Conservation (phyloP, 805 yeast genomes). For the Ogataea paraovalis region DNA sequence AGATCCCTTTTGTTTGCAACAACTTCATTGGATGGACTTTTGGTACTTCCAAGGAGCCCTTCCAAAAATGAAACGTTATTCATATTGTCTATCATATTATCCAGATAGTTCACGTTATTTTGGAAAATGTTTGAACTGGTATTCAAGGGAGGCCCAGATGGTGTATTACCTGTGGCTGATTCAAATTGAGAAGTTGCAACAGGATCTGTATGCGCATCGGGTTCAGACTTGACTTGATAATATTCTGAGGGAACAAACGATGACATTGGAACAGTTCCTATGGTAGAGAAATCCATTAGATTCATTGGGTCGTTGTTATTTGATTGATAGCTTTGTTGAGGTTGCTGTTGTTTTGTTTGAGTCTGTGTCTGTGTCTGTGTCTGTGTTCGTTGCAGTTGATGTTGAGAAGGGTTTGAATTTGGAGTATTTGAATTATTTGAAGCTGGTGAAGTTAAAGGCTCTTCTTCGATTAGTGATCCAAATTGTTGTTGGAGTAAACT, state of each 20-base stretch:
- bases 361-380: not conserved
- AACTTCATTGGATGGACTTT: not conserved
- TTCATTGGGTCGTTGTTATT: not conserved
- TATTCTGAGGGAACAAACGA: not conserved
- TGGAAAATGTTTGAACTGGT: not conserved
- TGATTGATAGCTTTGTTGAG: not conserved
- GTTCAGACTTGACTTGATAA: not conserved
- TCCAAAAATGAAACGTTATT: conserved; percentile 2
- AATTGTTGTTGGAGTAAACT: not conserved
- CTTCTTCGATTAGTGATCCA: conserved; percentile 1
- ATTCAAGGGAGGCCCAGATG: not conserved
- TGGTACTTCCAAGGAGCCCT: not conserved
- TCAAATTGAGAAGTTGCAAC: not conserved
- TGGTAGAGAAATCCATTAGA: not conserved
- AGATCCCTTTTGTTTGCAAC: not conserved
- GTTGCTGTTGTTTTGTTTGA: not conserved
- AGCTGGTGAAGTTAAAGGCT: not conserved
- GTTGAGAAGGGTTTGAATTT: not conserved
- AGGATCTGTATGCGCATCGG: not conserved
- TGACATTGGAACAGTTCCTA: conserved; percentile 4
- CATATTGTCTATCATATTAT: conserved; percentile 2
- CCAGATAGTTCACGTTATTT: not conserved
- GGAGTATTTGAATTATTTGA: conserved; percentile 2
- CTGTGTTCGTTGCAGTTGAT: not conserved
- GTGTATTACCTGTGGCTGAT: not conserved